Percentiles rank a stretch among this genome's conserved stretches.
phyloP scores from a whole-genome alignment of 805 yeast genomes.

The Spathaspora boniae region DNA sequence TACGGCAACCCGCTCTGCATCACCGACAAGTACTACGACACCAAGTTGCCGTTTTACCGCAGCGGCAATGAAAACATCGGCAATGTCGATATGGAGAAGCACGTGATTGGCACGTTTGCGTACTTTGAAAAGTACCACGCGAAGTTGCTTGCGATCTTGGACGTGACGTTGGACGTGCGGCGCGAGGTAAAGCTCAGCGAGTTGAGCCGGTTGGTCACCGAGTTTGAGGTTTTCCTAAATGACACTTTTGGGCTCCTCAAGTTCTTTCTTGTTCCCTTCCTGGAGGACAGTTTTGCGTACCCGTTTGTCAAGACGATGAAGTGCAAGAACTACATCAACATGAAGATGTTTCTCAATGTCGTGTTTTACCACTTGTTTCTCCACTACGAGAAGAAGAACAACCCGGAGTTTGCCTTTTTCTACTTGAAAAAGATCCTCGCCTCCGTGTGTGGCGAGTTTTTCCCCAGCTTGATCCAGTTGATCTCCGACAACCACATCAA shows the following conservation, averaged over 20 bases:
- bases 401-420: constrained; percentile 28
- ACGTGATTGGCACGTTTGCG: constrained; percentile 27
- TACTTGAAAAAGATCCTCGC: constrained; percentile 30
- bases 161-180: constrained; percentile 18
- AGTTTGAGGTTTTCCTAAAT: constrained; percentile 33
- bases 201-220: constrained; percentile 21
- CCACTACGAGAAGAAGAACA: constrained; percentile 33
- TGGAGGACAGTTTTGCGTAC: constrained; percentile 13
- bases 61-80: constrained; percentile 34
- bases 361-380: constrained; percentile 32
- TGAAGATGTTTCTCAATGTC: constrained; percentile 25
- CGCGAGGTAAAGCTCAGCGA: constrained; percentile 15
- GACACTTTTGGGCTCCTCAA: constrained; percentile 26
- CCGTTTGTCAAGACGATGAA: constrained; percentile 22
- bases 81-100: constrained; percentile 36
- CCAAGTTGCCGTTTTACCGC: constrained; percentile 24
- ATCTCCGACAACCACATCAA: constrained; percentile 26
- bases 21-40: constrained; percentile 26
- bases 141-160: constrained; percentile 25
- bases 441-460: constrained; percentile 23
- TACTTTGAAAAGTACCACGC: constrained; percentile 26
- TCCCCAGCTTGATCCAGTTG: constrained; percentile 29
- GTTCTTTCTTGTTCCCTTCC: constrained; percentile 17
- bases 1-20: constrained; percentile 34
- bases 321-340: constrained; percentile 25